phyloP scores from a whole-genome alignment of 2,329 filamentous ascomycete species.

The Xylaria sp. region DNA sequence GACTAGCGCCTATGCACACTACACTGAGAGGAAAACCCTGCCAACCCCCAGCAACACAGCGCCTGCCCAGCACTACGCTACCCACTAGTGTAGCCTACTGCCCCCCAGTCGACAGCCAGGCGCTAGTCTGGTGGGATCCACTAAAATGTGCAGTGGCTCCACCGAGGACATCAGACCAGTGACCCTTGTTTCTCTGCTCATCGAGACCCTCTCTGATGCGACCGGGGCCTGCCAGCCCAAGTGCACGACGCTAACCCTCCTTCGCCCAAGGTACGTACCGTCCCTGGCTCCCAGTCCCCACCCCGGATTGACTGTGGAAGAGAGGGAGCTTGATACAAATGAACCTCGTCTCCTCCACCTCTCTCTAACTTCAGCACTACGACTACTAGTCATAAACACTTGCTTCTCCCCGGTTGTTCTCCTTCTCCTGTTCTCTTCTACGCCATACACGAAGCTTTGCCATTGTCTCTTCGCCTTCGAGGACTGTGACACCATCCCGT shows the following conservation, averaged over 20 bases:
- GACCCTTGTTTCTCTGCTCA: constrained; percentile 33
- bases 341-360: constrained; percentile 39
- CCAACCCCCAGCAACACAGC: constrained; percentile 5
- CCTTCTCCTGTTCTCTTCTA: neutral
- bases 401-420: constrained; percentile 19
- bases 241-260: neutral
- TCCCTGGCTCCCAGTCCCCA: constrained; percentile 17
- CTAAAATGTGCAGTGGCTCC: constrained; percentile 28
- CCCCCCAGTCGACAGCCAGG: constrained; percentile 18
- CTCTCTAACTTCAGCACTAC: constrained; percentile 25
- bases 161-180: constrained; percentile 30
- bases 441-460: constrained; percentile 15
- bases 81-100: too few species aligned
- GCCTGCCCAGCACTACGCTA: too few species aligned
- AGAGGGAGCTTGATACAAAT: constrained; percentile 42
- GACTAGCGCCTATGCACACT: constrained; percentile 38
- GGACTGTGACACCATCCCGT: constrained; percentile 28
- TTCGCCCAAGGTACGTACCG: constrained; percentile 32
- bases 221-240: too few species aligned
- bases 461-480: constrained; percentile 29
- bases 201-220: constrained; percentile 40
- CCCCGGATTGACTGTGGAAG: constrained; percentile 29
- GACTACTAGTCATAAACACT: constrained; percentile 25
- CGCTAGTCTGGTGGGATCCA: constrained; percentile 26
- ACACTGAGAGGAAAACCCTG: constrained; percentile 34